Base-by-base conservation (phyloP, 768 basidiomycete genomes). In the Termitomyces sp. region DNA sequence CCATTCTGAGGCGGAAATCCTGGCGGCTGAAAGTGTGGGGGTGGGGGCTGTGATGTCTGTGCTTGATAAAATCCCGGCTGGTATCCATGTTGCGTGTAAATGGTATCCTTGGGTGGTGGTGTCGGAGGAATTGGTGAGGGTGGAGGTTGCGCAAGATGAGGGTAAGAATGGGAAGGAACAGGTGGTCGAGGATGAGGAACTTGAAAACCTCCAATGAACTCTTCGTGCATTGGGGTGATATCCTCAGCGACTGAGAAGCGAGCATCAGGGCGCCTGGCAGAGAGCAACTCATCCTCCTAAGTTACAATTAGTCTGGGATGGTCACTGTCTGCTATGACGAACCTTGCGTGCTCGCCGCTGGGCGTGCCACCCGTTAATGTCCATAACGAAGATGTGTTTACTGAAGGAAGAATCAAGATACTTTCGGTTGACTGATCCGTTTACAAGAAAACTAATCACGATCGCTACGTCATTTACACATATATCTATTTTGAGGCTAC, bases 311-410 rank as follows among this genome's bases (percentile, higher is more conserved):
- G 58, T 54, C 15, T 38, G 50, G 38, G 31, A 38, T 46, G 37
- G 19, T 41, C 45, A 52, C 49, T 31, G n/a, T 26, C 31, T 31
- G 38, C 54, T 10, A 63, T 33, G 47, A 61, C 73, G 57, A 60
- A 79, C 85, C 72, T 78, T 79, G 51, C 78, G 72, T 3, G 85
- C 91, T 59, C 79, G 78, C 52, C 83, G 78, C 15, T 76, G 76
- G 37, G 89, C 88, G 62, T 80, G 80, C 89, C 90, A 92, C 55
- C 91, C 91, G 53, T 83, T 73, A 56, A 79, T 83, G 67, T 91
- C 91, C 89, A 92, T 91, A 46, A 8, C 14, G 41, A 47, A 54
- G 54, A 51, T 59, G 58, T 48, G 14, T 37, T 53, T 53, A 44
- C 17, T 23, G 6, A 15, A 45, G 44, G 31, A 40, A n/a, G 21